Evolutionary conservation across 2,329 filamentous ascomycete species (phyloP).

Genomic region (Chrysoporthe cubensis): DNA sequence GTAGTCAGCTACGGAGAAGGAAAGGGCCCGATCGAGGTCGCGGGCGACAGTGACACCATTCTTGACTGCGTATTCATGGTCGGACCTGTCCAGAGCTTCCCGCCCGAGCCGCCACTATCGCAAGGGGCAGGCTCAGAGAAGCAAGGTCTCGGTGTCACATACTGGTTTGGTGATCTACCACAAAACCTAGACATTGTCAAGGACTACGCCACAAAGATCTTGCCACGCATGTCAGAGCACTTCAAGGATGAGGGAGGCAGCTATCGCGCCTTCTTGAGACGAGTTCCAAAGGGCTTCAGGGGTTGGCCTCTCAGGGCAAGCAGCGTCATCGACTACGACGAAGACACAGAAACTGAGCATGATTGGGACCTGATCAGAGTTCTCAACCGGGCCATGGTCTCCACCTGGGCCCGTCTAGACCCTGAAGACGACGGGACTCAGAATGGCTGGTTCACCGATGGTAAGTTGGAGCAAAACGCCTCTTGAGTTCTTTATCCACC

Average conservation of each 20-base stretch:
- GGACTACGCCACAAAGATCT: constrained; percentile 31
- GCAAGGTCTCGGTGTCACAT: constrained; percentile 32
- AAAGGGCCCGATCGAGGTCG: constrained; percentile 26
- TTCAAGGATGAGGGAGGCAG: constrained; percentile 29
- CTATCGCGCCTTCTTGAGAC: constrained; percentile 32
- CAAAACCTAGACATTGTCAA: constrained; percentile 31
- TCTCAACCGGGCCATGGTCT: constrained; percentile 31
- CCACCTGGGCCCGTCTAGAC: constrained; percentile 29
- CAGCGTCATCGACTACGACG: constrained; percentile 33
- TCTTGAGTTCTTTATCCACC: background rate
- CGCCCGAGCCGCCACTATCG: background rate
- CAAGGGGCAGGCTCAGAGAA: background rate
- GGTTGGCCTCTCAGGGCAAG: constrained; percentile 20
- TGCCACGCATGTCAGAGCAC: constrained; percentile 30
- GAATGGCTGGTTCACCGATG: constrained; percentile 31
- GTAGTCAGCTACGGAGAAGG: constrained; percentile 36
- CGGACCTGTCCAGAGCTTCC: constrained; percentile 31
- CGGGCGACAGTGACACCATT: constrained; percentile 27
- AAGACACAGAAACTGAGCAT: constrained; percentile 28
- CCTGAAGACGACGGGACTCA: constrained; percentile 15
- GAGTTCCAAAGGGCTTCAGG: constrained; percentile 10
- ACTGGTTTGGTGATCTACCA: constrained; percentile 35
- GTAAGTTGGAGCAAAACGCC: constrained; percentile 8
- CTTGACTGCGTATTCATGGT: constrained; percentile 35
- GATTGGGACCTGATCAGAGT: constrained; percentile 33